Conservation (phyloP, 2,329 filamentous ascomycete genomes). For the Penicillium sp. region DNA sequence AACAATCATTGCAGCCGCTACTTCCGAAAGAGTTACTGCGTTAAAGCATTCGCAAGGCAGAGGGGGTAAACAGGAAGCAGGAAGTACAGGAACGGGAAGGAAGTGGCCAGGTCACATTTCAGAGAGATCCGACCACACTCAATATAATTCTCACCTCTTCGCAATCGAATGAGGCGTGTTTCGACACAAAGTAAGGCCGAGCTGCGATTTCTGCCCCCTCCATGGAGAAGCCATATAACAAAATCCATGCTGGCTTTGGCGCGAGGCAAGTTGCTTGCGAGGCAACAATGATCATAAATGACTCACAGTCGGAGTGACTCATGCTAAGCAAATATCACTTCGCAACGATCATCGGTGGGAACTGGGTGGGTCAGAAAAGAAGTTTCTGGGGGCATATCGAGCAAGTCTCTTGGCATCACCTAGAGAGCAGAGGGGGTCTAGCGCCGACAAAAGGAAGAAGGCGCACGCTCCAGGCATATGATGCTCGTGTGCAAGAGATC, state of each 20-base stretch:
- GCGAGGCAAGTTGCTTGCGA: neutral
- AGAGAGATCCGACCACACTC: neutral
- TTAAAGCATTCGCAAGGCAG: constrained; percentile 11
- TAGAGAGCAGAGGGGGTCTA: constrained; percentile 7
- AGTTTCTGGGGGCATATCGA: constrained; percentile 5
- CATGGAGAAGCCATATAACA: neutral
- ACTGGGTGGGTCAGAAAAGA: neutral
- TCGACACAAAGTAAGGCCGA: constrained; percentile 9
- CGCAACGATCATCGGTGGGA: neutral
- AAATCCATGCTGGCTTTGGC: neutral
- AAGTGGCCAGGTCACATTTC: neutral
- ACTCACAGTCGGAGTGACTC: constrained; percentile 3
- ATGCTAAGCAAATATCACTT: neutral
- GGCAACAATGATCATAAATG: neutral
- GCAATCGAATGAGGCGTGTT: constrained; percentile 1
- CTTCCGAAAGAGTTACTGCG: constrained; percentile 3
- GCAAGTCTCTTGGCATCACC: constrained; percentile 18
- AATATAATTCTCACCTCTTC: neutral
- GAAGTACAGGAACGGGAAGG: constrained; percentile 5
- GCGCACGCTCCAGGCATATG: constrained; percentile 7
- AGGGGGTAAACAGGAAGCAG: constrained; percentile 13
- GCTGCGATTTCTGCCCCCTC: constrained; percentile 2
- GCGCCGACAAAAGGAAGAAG: constrained; percentile 11
- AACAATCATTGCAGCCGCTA: constrained; percentile 9
- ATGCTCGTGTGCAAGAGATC: constrained; percentile 6